Evolutionary conservation across 768 basidiomycete genomes (phyloP).

Genomic region (Galerina marginata): DNA sequence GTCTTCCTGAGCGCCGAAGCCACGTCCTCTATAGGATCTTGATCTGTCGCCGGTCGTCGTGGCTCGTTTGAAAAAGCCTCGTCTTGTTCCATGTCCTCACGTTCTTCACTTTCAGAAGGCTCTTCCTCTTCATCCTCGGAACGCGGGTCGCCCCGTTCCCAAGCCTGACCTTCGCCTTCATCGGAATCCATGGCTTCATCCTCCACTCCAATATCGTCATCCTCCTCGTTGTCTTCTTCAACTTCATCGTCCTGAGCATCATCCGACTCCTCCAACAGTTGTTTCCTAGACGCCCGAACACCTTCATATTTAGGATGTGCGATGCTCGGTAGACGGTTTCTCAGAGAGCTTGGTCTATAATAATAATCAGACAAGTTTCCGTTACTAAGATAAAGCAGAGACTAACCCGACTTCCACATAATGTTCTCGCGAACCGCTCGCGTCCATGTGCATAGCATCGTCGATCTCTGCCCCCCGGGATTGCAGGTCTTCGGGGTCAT

Average conservation of each 20-base stretch:
- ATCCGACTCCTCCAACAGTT: conserved; percentile 52
- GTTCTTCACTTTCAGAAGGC: conserved; percentile 27
- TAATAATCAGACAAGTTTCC: neutral
- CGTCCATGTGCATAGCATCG: conserved; percentile 38
- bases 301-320: conserved; percentile 84
- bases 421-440: conserved; percentile 63
- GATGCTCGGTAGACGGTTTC: conserved; percentile 67
- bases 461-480: conserved; percentile 54
- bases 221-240: conserved; percentile 30
- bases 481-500: conserved; percentile 77
- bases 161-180: conserved; percentile 22
- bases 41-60: conserved; percentile 8
- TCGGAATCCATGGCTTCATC: conserved; percentile 32
- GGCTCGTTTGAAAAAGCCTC: conserved; percentile 5
- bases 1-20: conserved; percentile 59
- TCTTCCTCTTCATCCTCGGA: conserved; percentile 15
- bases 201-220: conserved; percentile 20
- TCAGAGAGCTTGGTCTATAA: conserved; percentile 69
- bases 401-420: conserved; percentile 86
- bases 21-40: conserved; percentile 44
- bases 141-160: conserved; percentile 20
- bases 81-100: conserved; percentile 20
- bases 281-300: conserved; percentile 63
- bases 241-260: conserved; percentile 32
- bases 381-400: conserved; percentile 1